These are phyloP conservation scores for Madurella mycetomatis DNA, from an alignment of 2,329 filamentous ascomycete genomes.

Conservation along the genomic window DNA sequence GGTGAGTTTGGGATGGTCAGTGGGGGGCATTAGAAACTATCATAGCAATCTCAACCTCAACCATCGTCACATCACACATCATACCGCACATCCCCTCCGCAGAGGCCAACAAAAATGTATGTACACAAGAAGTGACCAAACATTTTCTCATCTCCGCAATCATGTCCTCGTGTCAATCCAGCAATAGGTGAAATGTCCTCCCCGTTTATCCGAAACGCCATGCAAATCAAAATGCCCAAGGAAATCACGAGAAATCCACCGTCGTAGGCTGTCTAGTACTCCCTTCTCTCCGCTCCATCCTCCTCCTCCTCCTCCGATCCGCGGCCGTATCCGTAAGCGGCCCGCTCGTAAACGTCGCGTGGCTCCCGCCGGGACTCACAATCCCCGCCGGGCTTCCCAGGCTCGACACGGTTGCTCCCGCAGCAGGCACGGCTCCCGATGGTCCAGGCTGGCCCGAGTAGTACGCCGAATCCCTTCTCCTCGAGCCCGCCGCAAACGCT, in stretches of 20 bases:
- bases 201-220: constrained; percentile 3
- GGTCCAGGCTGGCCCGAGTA: constrained; percentile 50
- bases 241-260: constrained; percentile 20
- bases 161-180: not conserved
- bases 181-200: not conserved
- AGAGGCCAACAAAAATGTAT: not conserved
- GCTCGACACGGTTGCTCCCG: constrained; percentile 44
- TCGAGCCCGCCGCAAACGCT: constrained; percentile 49
- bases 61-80: not conserved
- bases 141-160: not conserved
- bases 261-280: constrained; percentile 29
- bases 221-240: not conserved
- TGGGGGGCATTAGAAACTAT: not conserved
- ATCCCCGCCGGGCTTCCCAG: constrained; percentile 35
- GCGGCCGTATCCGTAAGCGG: constrained; percentile 37
- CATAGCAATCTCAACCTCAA: not conserved
- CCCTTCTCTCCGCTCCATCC: constrained; percentile 49
- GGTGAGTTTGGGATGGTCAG: too few relatives aligned
- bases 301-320: constrained; percentile 52
- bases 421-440: constrained; percentile 36
- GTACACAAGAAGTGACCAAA: not conserved
- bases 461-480: constrained; percentile 58
- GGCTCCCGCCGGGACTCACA: constrained; percentile 41
- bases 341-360: constrained; percentile 35
- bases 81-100: not conserved